Base-by-base conservation (phyloP, 169 alveolate genomes). In the Plasmodium sp. region DNA sequence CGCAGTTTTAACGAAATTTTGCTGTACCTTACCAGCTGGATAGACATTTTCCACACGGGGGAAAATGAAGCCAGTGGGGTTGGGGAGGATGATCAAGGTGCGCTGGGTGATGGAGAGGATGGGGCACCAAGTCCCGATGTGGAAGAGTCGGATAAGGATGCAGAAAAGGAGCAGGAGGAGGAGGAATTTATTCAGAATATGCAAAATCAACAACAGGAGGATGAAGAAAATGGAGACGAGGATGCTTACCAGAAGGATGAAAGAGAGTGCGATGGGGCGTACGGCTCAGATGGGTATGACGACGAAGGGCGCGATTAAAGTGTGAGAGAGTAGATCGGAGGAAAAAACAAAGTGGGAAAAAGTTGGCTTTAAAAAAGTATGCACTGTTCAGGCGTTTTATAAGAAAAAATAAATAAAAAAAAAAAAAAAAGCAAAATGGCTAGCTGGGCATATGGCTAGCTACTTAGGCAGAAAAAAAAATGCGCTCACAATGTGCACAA, bases 1-100 rank as follows among this genome's bases (percentile, higher is more conserved):
- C 43, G 83, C 48, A 18, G 33, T 36, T 88, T 88, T 41, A 88
- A 88, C 31, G 94, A 88, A 88, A 88, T 88, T 14, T 5, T 88
- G 14, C 54, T 88, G 33, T 88, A 88, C 75, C 54, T 88, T 9
- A 88, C 94, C 12, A 27, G 90, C 2, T 88, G 94, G 94, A 80
- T 88, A 62, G 90, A 88, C 18, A 88, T 88, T 79, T 88, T 88
- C 81, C 82, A 88, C 39, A 80, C 94, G 14, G 56, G 94, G 14
- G 94, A 88, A 54, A 27, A 41, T 34, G 94, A 88, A 22, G 12
- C 67, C 56, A 39, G 45, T 39, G 31, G 22, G 7, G 45, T 39
- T 41, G 27, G 34, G 16, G 73, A 79, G 18, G 62, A 75, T 74
- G 84, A 85, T 7, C 48, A 51, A 51, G 62, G 7, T 36, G 36